phyloP scores from a whole-genome alignment of 768 basidiomycete genomes.

The Kwoniella sp. region DNA sequence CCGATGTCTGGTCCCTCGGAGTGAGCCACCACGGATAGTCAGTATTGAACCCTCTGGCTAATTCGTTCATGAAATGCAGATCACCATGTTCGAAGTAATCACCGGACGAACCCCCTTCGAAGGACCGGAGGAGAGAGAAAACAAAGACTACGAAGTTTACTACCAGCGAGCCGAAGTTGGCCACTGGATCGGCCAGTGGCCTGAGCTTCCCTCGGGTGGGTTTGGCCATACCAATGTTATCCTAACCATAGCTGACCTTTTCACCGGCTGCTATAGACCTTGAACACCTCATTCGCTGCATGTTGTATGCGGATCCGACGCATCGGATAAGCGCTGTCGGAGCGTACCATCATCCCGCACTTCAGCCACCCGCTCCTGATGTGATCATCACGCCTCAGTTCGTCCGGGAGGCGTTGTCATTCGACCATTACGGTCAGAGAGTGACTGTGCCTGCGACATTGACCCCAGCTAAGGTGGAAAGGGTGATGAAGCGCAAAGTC shows the following conservation, averaged over 20 bases:
- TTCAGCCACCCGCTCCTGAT: constrained; percentile 25
- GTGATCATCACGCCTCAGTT: constrained; percentile 48
- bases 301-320: constrained; percentile 39
- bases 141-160: constrained; percentile 78
- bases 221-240: background rate
- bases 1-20: constrained; percentile 57
- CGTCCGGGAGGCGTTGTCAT: constrained; percentile 41
- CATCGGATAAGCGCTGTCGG: constrained; percentile 40
- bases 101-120: constrained; percentile 84
- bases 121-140: constrained; percentile 63
- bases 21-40: constrained; percentile 28
- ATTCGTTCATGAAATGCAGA: constrained; percentile 61
- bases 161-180: constrained; percentile 74
- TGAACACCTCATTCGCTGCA: constrained; percentile 33
- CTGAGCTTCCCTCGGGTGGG: constrained; percentile 59
- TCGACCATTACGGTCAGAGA: constrained; percentile 19
- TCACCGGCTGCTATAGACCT: constrained; percentile 29
- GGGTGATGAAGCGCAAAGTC: constrained; percentile 23
- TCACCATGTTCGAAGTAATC: constrained; percentile 93
- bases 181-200: constrained; percentile 81
- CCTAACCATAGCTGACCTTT: background rate
- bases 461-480: constrained; percentile 1
- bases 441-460: constrained; percentile 7
- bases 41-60: background rate
- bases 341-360: constrained; percentile 43